Conservation (phyloP, 768 basidiomycete genomes). For the Podaxis sp. region DNA sequence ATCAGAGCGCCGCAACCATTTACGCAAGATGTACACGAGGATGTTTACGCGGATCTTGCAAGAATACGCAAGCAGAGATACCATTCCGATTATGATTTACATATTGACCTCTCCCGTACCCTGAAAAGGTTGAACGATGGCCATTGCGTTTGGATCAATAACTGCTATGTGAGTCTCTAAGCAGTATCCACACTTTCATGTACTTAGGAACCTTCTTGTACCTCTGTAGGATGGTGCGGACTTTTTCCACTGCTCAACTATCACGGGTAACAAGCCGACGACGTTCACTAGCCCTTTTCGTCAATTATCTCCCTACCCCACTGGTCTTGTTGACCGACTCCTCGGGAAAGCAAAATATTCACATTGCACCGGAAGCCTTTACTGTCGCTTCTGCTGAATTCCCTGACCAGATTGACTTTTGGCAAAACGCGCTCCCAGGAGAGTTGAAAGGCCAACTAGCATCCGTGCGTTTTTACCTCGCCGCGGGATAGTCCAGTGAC, state of each 20-base stretch:
- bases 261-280: background rate
- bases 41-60: constrained; percentile 50
- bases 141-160: constrained; percentile 54
- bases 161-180: constrained; percentile 38
- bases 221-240: constrained; percentile 38
- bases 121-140: constrained; percentile 59
- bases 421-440: constrained; percentile 55
- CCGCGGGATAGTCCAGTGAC: background rate
- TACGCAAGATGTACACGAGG: constrained; percentile 53
- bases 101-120: constrained; percentile 55
- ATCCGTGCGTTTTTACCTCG: constrained; percentile 32
- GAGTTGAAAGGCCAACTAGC: constrained; percentile 46
- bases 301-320: constrained; percentile 53
- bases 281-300: constrained; percentile 34
- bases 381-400: constrained; percentile 52
- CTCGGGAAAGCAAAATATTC: constrained; percentile 45
- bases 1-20: constrained; percentile 54
- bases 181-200: background rate
- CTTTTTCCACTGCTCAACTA: background rate
- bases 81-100: constrained; percentile 53
- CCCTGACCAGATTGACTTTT: constrained; percentile 49
- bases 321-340: constrained; percentile 45
- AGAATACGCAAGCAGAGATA: constrained; percentile 46
- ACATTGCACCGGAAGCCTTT: constrained; percentile 59
- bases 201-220: background rate